Conservation (phyloP, 768 basidiomycete genomes). For the Trametes cingulata region DNA sequence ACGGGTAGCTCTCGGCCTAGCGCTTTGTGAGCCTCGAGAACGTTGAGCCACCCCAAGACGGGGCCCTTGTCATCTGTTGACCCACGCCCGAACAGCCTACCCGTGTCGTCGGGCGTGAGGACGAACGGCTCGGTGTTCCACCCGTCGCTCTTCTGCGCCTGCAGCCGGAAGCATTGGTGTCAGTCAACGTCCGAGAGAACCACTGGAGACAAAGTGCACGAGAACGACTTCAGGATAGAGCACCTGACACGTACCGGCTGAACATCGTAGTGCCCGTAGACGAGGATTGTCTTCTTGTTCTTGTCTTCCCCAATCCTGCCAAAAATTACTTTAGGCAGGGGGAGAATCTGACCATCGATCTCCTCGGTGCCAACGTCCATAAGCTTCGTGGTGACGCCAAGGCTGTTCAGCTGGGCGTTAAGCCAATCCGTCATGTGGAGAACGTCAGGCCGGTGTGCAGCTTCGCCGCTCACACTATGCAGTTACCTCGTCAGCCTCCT, state of each 20-base stretch:
- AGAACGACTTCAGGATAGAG: not conserved
- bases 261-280: slow-evolving; percentile 96
- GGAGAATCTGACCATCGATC: slow-evolving; percentile 68
- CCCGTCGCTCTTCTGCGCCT: slow-evolving; percentile 64
- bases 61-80: slow-evolving; percentile 92
- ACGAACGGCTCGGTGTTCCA: slow-evolving; percentile 89
- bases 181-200: no score
- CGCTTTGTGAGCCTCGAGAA: slow-evolving; percentile 79
- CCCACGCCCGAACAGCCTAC: slow-evolving; percentile 80
- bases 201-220: not conserved
- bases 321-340: slow-evolving; percentile 82
- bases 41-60: slow-evolving; percentile 85
- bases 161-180: not conserved
- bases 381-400: slow-evolving; percentile 76
- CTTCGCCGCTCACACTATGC: slow-evolving; percentile 70
- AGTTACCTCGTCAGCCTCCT: no score
- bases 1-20: slow-evolving; percentile 76
- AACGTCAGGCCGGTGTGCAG: slow-evolving; percentile 70
- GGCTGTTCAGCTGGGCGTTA: slow-evolving; percentile 63
- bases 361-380: slow-evolving; percentile 77
- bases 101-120: slow-evolving; percentile 55
- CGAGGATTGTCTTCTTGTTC: slow-evolving; percentile 88
- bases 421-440: slow-evolving; percentile 87
- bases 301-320: slow-evolving; percentile 81
- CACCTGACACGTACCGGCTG: slow-evolving; percentile 76